Percentiles rank a stretch among this genome's conserved stretches.
These are phyloP conservation scores for Lophiotrema nucula DNA, from an alignment of 495 filamentous ascomycete species.

Conservation along the genomic window DNA sequence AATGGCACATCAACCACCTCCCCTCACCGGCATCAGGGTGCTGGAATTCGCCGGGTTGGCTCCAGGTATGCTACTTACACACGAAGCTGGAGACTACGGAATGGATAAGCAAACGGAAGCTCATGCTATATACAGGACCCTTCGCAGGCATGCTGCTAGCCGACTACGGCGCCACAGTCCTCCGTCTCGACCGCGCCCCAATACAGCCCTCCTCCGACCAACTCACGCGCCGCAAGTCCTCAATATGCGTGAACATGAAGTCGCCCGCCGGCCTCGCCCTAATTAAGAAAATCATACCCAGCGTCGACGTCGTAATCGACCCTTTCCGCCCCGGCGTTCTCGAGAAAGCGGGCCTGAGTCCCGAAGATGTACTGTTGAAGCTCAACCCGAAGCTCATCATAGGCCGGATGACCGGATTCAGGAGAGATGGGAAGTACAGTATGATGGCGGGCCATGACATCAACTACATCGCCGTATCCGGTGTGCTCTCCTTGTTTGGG, in stretches of 20 bases:
- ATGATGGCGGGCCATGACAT: constrained; percentile 97
- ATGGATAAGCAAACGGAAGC: not conserved
- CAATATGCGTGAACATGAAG: constrained; percentile 76
- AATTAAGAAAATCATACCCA: constrained; percentile 60
- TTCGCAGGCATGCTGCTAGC: constrained; percentile 87
- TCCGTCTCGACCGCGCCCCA: constrained; percentile 75
- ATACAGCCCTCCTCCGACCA: constrained; percentile 59
- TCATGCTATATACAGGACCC: constrained; percentile 55
- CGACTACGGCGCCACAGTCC: constrained; percentile 82
- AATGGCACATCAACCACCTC: constrained; percentile 46
- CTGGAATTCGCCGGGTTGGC: constrained; percentile 89
- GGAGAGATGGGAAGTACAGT: constrained; percentile 79
- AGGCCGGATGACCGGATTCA: constrained; percentile 83
- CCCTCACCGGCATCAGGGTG: constrained; percentile 73
- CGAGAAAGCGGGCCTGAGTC: constrained; percentile 75
- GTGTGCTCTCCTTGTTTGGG: constrained; percentile 74
- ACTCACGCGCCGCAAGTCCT: constrained; percentile 75
- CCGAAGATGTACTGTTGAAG: constrained; percentile 58
- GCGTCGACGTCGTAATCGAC: constrained; percentile 81
- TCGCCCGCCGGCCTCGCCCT: constrained; percentile 59
- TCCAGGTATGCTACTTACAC: constrained; percentile 58
- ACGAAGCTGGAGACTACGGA: not conserved
- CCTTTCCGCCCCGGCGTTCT: constrained; percentile 89
- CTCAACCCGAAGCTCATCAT: constrained; percentile 77
- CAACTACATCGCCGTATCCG: constrained; percentile 90